A percentile compares a stretch with the other conserved stretches of the same genome.
These are phyloP conservation scores for Candida railenensis DNA, from an alignment of 805 yeast genomes.

Conservation along the genomic window DNA sequence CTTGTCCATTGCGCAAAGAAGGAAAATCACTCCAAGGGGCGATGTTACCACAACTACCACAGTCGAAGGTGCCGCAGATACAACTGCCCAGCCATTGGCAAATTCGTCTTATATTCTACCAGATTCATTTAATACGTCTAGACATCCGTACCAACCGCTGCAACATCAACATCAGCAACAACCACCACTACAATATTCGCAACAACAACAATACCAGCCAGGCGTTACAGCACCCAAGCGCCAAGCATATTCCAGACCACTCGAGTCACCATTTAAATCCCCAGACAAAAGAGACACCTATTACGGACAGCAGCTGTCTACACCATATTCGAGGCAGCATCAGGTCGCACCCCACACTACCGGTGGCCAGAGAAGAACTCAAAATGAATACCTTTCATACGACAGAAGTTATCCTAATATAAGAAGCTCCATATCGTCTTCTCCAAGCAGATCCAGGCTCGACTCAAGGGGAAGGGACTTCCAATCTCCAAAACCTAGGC, in stretches of 20 bases:
- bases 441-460: background rate
- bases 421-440: background rate
- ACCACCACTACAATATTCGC: background rate
- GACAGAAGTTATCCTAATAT: constrained; percentile 1
- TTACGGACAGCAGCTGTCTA: constrained; percentile 1
- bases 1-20: constrained; percentile 7
- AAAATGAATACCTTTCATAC: background rate
- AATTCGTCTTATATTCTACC: background rate
- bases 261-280: constrained; percentile 12
- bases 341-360: background rate
- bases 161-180: background rate
- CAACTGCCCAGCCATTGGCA: background rate
- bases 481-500: constrained; percentile 4
- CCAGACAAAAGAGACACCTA: constrained; percentile 5
- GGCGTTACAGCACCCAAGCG: background rate
- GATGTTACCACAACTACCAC: constrained; percentile 1
- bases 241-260: background rate
- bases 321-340: constrained; percentile 5
- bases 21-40: constrained; percentile 1
- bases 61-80: background rate
- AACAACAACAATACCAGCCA: background rate
- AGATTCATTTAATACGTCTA: background rate
- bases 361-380: background rate
- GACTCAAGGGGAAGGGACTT: constrained; percentile 1
- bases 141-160: background rate